Percentiles rank a stretch among this genome's conserved stretches.
phyloP scores from a whole-genome alignment of 2,329 filamentous ascomycete species.

The Neopestalotiopsis clavispora region DNA sequence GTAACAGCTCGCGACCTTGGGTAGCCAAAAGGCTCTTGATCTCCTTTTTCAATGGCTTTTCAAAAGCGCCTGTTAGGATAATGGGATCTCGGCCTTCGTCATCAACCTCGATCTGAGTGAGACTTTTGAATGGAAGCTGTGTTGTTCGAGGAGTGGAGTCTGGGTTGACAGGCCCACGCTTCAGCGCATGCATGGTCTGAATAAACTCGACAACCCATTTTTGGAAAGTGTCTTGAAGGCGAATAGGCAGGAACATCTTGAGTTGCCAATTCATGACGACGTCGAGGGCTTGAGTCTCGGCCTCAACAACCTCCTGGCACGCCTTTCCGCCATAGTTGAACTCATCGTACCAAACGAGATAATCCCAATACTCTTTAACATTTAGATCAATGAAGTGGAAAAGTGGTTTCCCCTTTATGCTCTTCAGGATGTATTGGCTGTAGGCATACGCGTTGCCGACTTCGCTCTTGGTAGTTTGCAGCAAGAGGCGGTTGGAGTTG shows the following conservation, averaged over 20 bases:
- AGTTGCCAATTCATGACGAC: constrained; percentile 99
- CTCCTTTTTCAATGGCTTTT: constrained; percentile 88
- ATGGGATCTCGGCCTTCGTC: constrained; percentile 67
- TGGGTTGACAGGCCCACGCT: constrained; percentile 57
- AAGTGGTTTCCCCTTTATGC: constrained; percentile 90
- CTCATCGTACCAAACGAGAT: constrained; percentile 97
- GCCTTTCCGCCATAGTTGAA: constrained; percentile 98
- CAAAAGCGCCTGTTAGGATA: constrained; percentile 81
- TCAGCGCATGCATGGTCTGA: constrained; percentile 87
- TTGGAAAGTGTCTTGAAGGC: constrained; percentile 83
- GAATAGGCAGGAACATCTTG: constrained; percentile 80
- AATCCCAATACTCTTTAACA: constrained; percentile 99
- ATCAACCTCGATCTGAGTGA: constrained; percentile 50
- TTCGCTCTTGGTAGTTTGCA: constrained; percentile 96
- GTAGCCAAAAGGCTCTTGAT: constrained; percentile 81
- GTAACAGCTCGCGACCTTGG: constrained; percentile 86
- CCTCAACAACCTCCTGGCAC: constrained; percentile 79
- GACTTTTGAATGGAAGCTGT: constrained; percentile 52
- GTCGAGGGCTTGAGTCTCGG: constrained; percentile 76
- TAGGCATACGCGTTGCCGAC: constrained; percentile 97
- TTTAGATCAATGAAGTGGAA: constrained; percentile 98
- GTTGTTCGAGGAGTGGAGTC: constrained; percentile 61
- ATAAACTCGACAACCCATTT: constrained; percentile 96
- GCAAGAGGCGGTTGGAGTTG: constrained; percentile 82
- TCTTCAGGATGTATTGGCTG: constrained; percentile 96